Evolutionary conservation across 2,329 filamentous ascomycete species (phyloP).

Genomic region (Xylariales sp.): DNA sequence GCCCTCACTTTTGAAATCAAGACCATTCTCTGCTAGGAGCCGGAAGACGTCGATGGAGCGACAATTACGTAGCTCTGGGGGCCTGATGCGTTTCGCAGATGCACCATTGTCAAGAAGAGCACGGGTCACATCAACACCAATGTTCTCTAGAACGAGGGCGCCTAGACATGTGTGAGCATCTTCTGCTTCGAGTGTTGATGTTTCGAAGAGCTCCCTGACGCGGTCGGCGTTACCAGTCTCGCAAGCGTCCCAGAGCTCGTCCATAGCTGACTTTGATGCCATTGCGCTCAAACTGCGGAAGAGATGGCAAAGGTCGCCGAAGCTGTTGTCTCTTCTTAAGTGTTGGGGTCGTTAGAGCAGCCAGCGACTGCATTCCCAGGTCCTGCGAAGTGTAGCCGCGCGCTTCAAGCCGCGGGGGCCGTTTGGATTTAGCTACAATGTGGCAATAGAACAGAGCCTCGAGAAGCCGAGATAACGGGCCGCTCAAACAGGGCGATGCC

Average conservation of each 20-base stretch:
- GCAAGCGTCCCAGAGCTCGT: background rate
- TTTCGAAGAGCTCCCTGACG: background rate
- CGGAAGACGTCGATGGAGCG: background rate
- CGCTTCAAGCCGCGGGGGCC: too few relatives aligned
- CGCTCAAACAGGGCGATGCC: too few relatives aligned
- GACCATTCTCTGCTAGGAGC: background rate
- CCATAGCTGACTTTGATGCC: background rate
- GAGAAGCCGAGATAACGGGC: too few relatives aligned
- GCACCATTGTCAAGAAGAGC: background rate
- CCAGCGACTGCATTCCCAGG: too few relatives aligned
- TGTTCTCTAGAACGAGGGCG: too few relatives aligned
- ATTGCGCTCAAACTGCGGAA: background rate
- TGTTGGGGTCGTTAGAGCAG: conserved; percentile 44
- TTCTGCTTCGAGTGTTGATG: background rate
- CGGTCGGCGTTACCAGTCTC: background rate
- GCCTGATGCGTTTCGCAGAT: background rate
- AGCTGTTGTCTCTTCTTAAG: too few relatives aligned
- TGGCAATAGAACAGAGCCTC: too few relatives aligned
- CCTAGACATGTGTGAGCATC: too few relatives aligned
- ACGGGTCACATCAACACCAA: background rate
- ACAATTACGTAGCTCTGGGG: background rate
- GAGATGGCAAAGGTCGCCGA: too few relatives aligned
- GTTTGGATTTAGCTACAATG: too few relatives aligned
- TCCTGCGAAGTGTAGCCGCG: too few relatives aligned
- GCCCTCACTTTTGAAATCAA: background rate